These are phyloP conservation scores for Aspergillus sp. DNA, from an alignment of 2,329 filamentous ascomycete genomes.

Conservation along the genomic window DNA sequence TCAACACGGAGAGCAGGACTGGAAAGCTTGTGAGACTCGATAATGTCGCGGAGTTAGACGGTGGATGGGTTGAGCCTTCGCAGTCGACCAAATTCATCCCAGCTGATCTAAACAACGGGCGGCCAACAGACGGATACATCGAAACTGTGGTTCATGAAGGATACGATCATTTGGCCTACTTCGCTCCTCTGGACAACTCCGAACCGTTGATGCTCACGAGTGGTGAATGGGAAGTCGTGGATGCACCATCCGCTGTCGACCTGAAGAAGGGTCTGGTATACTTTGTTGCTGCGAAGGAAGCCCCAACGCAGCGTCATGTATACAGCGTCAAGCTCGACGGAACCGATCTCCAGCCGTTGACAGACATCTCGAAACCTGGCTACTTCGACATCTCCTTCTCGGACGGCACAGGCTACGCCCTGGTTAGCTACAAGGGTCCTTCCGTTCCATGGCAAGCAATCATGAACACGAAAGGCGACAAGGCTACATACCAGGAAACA, in stretches of 20 bases:
- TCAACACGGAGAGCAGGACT: constrained; percentile 67
- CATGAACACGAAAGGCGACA: constrained; percentile 69
- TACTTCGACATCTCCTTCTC: constrained; percentile 86
- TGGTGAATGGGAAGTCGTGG: constrained; percentile 85
- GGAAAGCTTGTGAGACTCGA: constrained; percentile 73
- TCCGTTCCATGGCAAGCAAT: constrained; percentile 87
- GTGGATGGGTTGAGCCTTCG: constrained; percentile 94
- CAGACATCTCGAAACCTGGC: constrained; percentile 63
- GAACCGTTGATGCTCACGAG: constrained; percentile 80
- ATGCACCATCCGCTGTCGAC: constrained; percentile 78
- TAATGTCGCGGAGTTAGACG: constrained; percentile 77
- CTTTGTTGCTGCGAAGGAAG: constrained; percentile 79
- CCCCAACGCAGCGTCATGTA: constrained; percentile 81
- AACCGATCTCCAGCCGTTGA: constrained; percentile 63
- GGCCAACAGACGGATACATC: constrained; percentile 80
- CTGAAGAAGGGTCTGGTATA: constrained; percentile 82
- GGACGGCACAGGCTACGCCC: constrained; percentile 67
- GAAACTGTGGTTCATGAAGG: constrained; percentile 82
- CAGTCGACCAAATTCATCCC: constrained; percentile 81
- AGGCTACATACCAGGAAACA: constrained; percentile 57
- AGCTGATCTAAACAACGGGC: constrained; percentile 67
- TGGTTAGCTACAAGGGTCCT: constrained; percentile 80
- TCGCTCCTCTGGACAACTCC: constrained; percentile 75
- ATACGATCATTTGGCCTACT: constrained; percentile 89
- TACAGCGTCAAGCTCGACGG: constrained; percentile 86